Evolutionary conservation across 495 filamentous ascomycete genomes (phyloP), one percentile per base, ranked within the genome.

Genomic region (Penicillium tannophilum): DNA sequence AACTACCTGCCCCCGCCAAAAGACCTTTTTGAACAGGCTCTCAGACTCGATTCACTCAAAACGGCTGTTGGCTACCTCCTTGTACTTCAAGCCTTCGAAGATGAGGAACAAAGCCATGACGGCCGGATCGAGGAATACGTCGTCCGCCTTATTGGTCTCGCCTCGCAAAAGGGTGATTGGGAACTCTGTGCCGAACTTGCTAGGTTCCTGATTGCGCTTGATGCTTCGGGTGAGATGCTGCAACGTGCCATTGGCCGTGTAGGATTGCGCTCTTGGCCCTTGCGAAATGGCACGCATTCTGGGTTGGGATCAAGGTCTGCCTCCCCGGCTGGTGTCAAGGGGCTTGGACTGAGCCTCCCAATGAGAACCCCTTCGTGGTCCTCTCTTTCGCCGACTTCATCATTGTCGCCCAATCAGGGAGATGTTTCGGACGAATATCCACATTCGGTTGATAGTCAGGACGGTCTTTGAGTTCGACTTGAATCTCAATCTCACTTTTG

Each of bases 11-110:
- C 95, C 4, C 89, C 92, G 3, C 91, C 94, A 7, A 88, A 91
- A 59, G 88, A 91, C 56, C 82, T 98, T 1, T 99, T 98, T 54
- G 94, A 98, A 71, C 90, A 95, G 71, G 90, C 91, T 1, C 78
- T 99, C 20, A 84, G 86, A 59, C 84, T 89, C 19, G 90, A 89
- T 9, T 86, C 84, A n/a, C 81, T 98, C 53, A 97, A 97, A 74
- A 98, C 94, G 6, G 95, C 95, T 6, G 95, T 92, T 24, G 95
- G 95, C 0, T 99, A 98, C 68, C 81, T 99, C 19, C 81, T 99
- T n/a, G 89, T 99, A 31, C 78, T 99, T 31, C 94, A 99, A 69
- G 93, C 91, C 0, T 89, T 98, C 55, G 92, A 96, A 62, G 93
- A 96, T 59, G 76, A 92, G 59, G 85, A 84, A n/a, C 90, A 89